phyloP scores from a whole-genome alignment of 352 stramenopile species.

The Phytophthora agathidicida region DNA sequence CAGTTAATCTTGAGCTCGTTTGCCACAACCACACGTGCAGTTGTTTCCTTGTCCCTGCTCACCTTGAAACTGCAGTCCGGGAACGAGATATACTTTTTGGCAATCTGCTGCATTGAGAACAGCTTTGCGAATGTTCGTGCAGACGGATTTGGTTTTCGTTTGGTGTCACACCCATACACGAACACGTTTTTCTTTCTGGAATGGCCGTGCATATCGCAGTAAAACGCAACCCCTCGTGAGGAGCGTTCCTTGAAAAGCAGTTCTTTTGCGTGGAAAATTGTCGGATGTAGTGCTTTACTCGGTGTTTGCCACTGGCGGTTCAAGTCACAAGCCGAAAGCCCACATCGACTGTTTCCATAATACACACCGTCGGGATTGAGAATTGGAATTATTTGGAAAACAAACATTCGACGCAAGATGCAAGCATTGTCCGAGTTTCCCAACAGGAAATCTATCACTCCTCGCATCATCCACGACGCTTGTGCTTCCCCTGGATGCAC shows the following conservation, averaged over 20 bases:
- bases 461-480: constrained; percentile 95
- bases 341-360: constrained; percentile 93
- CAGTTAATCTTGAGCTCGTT: constrained; percentile 79
- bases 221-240: constrained; percentile 77
- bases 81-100: constrained; percentile 70
- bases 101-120: constrained; percentile 67
- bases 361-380: constrained; percentile 95
- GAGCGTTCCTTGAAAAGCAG: constrained; percentile 66
- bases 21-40: constrained; percentile 80
- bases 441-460: constrained; percentile 91
- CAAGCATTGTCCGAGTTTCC: constrained; percentile 60
- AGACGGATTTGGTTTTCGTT: constrained; percentile 77
- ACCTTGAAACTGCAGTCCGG: constrained; percentile 84
- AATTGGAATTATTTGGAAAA: constrained; percentile 94
- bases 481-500: constrained; percentile 93
- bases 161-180: constrained; percentile 95
- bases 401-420: constrained; percentile 84
- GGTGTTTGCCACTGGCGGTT: constrained; percentile 91
- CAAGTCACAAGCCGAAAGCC: constrained; percentile 80
- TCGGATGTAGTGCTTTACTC: constrained; percentile 76
- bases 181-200: constrained; percentile 95
- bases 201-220: constrained; percentile 93
- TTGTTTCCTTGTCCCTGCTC: constrained; percentile 79
- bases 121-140: constrained; percentile 77
- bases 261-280: constrained; percentile 87